Evolutionary conservation across 2,329 filamentous ascomycete species (phyloP).

Genomic region (Cladosporium velox): DNA sequence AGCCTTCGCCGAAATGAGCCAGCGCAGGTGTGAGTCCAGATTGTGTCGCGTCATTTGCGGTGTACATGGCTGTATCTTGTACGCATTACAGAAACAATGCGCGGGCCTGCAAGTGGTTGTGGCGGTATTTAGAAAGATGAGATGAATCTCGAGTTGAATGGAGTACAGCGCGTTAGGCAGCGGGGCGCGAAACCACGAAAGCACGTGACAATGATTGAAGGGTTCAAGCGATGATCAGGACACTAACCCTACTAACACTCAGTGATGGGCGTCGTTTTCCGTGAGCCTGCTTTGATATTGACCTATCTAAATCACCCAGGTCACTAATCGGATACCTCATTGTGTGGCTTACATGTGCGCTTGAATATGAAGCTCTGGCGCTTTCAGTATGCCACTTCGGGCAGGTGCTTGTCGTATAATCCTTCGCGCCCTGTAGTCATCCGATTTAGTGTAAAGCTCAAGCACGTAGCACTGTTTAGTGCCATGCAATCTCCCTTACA

Average conservation of each 20-base stretch:
- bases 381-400: neutral
- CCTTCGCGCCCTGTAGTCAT: neutral
- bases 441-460: neutral
- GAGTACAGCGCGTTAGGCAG: conserved; percentile 9
- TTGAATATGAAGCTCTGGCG: neutral
- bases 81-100: conserved; percentile 3
- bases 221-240: neutral
- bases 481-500: neutral
- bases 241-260: neutral
- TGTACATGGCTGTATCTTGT: conserved; percentile 27
- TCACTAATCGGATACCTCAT: neutral
- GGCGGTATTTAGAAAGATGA: neutral
- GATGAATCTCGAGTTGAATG: conserved; percentile 2
- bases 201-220: neutral
- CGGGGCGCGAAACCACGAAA: conserved; percentile 7
- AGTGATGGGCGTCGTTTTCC: neutral
- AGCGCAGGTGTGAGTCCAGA: conserved; percentile 50
- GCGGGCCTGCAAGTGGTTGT: neutral
- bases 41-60: conserved; percentile 52
- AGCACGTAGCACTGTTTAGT: neutral
- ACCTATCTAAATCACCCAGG: neutral
- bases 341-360: neutral
- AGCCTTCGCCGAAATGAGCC: conserved; percentile 50
- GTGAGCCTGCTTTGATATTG: neutral
- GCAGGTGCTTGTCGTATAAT: neutral